Percentiles rank a stretch among this genome's conserved stretches.
These are phyloP conservation scores for Gynandropsis gynandra DNA, from an alignment of 345 rosid species.

Conservation along the genomic window DNA sequence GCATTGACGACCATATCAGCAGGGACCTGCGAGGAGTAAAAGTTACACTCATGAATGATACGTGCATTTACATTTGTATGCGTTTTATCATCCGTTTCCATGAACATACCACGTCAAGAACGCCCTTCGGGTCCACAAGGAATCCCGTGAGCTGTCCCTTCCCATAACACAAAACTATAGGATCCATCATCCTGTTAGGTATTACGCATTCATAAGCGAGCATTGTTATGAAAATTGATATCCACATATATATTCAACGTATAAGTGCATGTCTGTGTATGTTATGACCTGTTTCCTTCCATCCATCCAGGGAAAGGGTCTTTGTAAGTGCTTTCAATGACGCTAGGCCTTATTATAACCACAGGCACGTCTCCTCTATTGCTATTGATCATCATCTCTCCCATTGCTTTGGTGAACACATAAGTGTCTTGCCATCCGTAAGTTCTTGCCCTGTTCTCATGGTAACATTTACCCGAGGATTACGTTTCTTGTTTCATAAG, in stretches of 20 bases:
- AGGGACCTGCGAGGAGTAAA: slow-evolving; percentile 41
- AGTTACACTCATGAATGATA: background rate
- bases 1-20: slow-evolving; percentile 87
- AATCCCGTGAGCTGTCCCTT: slow-evolving; percentile 92
- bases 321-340: slow-evolving; percentile 77
- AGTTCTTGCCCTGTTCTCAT: slow-evolving; percentile 56
- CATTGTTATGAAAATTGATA: background rate
- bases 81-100: background rate
- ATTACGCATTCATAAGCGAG: background rate
- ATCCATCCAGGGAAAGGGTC: slow-evolving; percentile 99
- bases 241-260: background rate
- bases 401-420: slow-evolving; percentile 96
- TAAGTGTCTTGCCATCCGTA: slow-evolving; percentile 95
- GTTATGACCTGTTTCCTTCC: slow-evolving; percentile 82
- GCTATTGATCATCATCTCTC: slow-evolving; percentile 81
- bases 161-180: slow-evolving; percentile 77
- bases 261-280: background rate
- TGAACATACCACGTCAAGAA: slow-evolving; percentile 61
- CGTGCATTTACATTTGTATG: background rate
- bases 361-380: slow-evolving; percentile 76
- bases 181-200: slow-evolving; percentile 89
- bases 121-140: slow-evolving; percentile 75
- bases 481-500: background rate
- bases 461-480: background rate
- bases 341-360: slow-evolving; percentile 75